Percentiles rank a stretch among this genome's conserved stretches.
Evolutionary conservation across 2,329 filamentous ascomycete species (phyloP).

Genomic region (Capronia epimyces): DNA sequence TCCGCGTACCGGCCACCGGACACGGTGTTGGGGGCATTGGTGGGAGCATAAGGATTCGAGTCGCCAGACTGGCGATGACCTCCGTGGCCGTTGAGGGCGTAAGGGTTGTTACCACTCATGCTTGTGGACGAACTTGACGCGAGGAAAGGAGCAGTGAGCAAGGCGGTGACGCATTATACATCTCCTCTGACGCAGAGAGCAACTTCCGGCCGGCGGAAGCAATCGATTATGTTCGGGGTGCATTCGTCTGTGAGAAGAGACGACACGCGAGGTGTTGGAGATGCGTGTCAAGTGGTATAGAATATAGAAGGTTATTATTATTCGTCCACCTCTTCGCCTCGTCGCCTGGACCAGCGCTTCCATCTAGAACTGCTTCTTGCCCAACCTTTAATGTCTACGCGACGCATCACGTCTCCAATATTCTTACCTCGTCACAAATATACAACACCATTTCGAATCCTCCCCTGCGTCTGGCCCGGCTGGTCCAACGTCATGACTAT

Average conservation of each 20-base stretch:
- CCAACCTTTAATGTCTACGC: too few species aligned
- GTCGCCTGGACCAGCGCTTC: too few species aligned
- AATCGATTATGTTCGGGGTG: not conserved
- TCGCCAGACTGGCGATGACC: constrained; percentile 13
- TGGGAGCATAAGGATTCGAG: constrained; percentile 24
- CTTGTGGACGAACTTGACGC: not conserved
- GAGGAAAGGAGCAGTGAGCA: not conserved
- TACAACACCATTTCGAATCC: not conserved
- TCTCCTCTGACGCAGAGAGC: not conserved
- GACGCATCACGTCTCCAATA: too few species aligned
- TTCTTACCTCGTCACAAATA: too few species aligned
- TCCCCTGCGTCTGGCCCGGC: not conserved
- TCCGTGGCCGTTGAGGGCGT: constrained; percentile 21
- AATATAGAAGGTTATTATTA: not conserved
- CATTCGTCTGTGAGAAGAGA: not conserved
- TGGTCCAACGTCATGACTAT: not conserved
- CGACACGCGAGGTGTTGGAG: not conserved
- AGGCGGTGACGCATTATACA: constrained; percentile 7
- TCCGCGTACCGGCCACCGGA: constrained; percentile 21
- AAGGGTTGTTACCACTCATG: constrained; percentile 25
- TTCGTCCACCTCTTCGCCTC: not conserved
- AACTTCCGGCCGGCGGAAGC: constrained; percentile 1
- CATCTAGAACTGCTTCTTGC: too few species aligned
- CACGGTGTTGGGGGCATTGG: constrained; percentile 17
- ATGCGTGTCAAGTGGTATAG: not conserved